phyloP scores from a whole-genome alignment of 2,329 filamentous ascomycete species.

The Juglanconis oblonga region DNA sequence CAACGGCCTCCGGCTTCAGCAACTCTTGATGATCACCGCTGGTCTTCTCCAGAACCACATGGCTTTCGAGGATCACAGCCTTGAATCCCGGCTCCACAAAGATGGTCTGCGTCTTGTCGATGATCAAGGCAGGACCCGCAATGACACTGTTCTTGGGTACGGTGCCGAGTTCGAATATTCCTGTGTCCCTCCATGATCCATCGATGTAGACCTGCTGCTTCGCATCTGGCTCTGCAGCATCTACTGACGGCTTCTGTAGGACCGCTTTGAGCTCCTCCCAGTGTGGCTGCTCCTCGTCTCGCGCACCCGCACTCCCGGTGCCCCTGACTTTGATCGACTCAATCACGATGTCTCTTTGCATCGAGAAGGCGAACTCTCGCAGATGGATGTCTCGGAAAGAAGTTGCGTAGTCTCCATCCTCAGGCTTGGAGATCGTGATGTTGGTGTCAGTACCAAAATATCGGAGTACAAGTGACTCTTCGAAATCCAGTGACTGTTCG shows the following conservation, averaged over 20 bases:
- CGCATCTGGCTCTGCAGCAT: constrained; percentile 11
- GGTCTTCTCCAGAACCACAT: constrained; percentile 19
- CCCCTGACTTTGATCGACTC: constrained; percentile 36
- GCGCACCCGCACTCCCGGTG: constrained; percentile 23
- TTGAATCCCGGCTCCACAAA: constrained; percentile 26
- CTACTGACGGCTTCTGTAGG: not conserved
- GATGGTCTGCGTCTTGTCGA: constrained; percentile 32
- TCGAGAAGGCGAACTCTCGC: constrained; percentile 39
- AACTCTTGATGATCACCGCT: not conserved
- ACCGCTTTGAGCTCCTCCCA: constrained; percentile 16
- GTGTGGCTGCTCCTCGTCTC: constrained; percentile 16
- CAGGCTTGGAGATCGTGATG: constrained; percentile 41
- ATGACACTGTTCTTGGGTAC: constrained; percentile 20
- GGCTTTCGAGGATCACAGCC: constrained; percentile 27
- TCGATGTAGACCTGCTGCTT: constrained; percentile 29
- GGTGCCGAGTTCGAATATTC: constrained; percentile 26
- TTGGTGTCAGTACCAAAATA: constrained; percentile 49
- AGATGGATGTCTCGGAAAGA: constrained; percentile 36
- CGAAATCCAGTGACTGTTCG: constrained; percentile 29
- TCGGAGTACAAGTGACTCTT: constrained; percentile 42
- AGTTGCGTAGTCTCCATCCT: constrained; percentile 32
- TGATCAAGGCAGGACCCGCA: constrained; percentile 12
- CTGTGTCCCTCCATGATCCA: constrained; percentile 24
- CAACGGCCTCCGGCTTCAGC: no score
- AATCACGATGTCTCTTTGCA: constrained; percentile 34